phyloP scores from a whole-genome alignment of 1,139 yeast genomes.

The Yamadazyma conglobata region DNA sequence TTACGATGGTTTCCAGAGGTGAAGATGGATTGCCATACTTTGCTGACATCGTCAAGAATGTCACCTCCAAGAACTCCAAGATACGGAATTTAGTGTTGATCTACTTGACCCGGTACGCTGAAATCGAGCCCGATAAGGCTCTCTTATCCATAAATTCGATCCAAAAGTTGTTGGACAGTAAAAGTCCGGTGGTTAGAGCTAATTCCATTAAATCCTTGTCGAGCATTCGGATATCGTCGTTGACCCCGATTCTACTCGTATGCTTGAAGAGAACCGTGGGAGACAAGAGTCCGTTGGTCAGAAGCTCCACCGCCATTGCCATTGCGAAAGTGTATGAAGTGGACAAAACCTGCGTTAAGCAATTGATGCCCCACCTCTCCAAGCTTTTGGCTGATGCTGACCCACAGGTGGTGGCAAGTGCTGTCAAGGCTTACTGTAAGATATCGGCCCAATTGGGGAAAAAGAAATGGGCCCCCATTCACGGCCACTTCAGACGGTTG shows the following conservation, averaged over 20 bases:
- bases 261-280: slow-evolving; percentile 65
- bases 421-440: slow-evolving; percentile 55
- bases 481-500: slow-evolving; percentile 63
- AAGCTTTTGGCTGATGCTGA: slow-evolving; percentile 62
- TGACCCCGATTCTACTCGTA: slow-evolving; percentile 72
- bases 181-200: slow-evolving; percentile 64
- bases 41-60: slow-evolving; percentile 86
- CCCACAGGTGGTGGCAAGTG: slow-evolving; percentile 64
- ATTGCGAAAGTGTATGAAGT: slow-evolving; percentile 58
- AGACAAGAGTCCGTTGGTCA: slow-evolving; percentile 76
- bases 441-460: slow-evolving; percentile 25
- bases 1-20: slow-evolving; percentile 64
- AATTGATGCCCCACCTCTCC: slow-evolving; percentile 48
- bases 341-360: slow-evolving; percentile 29
- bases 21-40: slow-evolving; percentile 62
- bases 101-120: slow-evolving; percentile 76
- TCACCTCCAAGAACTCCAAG: slow-evolving; percentile 67
- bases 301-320: slow-evolving; percentile 78
- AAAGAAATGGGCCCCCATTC: slow-evolving; percentile 62
- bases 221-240: slow-evolving; percentile 74
- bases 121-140: slow-evolving; percentile 82
- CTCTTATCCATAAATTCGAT: slow-evolving; percentile 86
- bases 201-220: slow-evolving; percentile 77
- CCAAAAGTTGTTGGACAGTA: slow-evolving; percentile 75
- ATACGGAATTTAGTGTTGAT: slow-evolving; percentile 76